These are phyloP conservation scores for Macrophomina phaseolina DNA, from an alignment of 2,329 filamentous ascomycete species.

Conservation along the genomic window DNA sequence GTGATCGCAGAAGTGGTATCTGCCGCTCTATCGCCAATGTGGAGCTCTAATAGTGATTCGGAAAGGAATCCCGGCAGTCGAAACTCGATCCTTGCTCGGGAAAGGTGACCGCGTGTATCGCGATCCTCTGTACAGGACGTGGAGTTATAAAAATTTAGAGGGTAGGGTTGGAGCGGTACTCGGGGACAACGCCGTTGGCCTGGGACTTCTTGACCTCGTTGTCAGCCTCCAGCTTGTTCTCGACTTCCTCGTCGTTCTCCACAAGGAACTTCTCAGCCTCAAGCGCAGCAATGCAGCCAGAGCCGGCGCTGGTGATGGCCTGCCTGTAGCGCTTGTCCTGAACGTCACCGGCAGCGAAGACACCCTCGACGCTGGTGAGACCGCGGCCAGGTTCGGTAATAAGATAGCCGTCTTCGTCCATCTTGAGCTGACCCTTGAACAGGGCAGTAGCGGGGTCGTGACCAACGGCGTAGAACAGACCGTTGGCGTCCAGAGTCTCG, in stretches of 20 bases:
- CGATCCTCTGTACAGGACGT: constrained; percentile 21
- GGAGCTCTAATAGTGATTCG: constrained; percentile 14
- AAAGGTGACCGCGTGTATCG: background rate
- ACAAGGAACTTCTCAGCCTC: constrained; percentile 94
- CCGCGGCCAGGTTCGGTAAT: constrained; percentile 87
- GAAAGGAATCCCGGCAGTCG: constrained; percentile 1
- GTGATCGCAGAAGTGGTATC: constrained; percentile 23
- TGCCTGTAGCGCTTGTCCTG: constrained; percentile 99
- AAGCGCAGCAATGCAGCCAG: constrained; percentile 92
- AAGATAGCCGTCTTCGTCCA: constrained; percentile 90
- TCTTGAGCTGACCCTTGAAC: constrained; percentile 87
- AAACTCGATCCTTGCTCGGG: background rate
- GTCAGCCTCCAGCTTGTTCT: constrained; percentile 54
- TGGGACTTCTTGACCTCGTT: constrained; percentile 58
- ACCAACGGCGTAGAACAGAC: constrained; percentile 95
- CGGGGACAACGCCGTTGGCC: constrained; percentile 61
- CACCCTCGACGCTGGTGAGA: constrained; percentile 84
- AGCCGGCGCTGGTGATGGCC: constrained; percentile 94
- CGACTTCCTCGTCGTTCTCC: constrained; percentile 68
- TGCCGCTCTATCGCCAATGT: constrained; percentile 20
- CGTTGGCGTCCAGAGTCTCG: constrained; percentile 87
- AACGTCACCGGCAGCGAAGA: constrained; percentile 96
- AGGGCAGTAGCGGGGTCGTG: constrained; percentile 93
- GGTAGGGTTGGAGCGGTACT: constrained; percentile 69
- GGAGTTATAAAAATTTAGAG: constrained; percentile 52